A percentile compares a stretch with the other conserved stretches of the same genome.
phyloP scores from a whole-genome alignment of 2,329 filamentous ascomycete genomes.

The Paraphaeosphaeria sporulosa region DNA sequence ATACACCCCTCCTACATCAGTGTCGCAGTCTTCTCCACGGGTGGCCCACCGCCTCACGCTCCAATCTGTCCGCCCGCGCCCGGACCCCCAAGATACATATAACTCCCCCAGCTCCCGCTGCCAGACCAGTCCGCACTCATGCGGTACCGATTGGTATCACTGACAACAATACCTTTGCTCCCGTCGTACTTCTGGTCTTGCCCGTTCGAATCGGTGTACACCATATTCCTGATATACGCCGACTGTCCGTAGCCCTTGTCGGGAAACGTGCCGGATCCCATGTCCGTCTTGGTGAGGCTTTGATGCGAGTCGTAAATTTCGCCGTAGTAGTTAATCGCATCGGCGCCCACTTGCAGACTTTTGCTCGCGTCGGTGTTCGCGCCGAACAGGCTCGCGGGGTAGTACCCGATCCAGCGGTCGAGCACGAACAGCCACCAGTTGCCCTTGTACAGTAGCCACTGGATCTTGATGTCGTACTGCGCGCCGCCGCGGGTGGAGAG shows the following conservation, averaged over 20 bases:
- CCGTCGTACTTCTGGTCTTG: conserved; percentile 21
- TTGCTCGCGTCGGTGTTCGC: conserved; percentile 18
- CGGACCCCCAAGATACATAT: conserved; percentile 26
- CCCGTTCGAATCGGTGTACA: conserved; percentile 19
- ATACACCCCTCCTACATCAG: background rate
- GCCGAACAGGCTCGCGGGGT: conserved; percentile 22
- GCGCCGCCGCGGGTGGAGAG: conserved; percentile 21
- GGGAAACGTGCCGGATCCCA: conserved; percentile 23
- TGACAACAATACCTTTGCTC: conserved; percentile 18
- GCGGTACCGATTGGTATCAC: conserved; percentile 23
- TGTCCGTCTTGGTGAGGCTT: conserved; percentile 23
- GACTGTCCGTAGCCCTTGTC: conserved; percentile 19
- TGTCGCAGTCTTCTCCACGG: background rate
- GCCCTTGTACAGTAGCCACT: conserved; percentile 20
- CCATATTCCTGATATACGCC: conserved; percentile 24
- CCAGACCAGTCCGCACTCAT: conserved; percentile 16
- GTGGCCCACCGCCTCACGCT: conserved; percentile 51
- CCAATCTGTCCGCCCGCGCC: conserved; percentile 21
- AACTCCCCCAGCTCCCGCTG: conserved; percentile 15
- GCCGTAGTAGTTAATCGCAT: conserved; percentile 23
- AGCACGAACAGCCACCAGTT: conserved; percentile 29
- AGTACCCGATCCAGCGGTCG: conserved; percentile 27
- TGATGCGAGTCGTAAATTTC: conserved; percentile 25
- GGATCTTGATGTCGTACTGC: conserved; percentile 25
- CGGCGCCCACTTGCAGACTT: conserved; percentile 14